Percentiles rank a stretch among this genome's conserved stretches.
phyloP scores from a whole-genome alignment of 257 asterid genomes.

The Henckelia pumila region DNA sequence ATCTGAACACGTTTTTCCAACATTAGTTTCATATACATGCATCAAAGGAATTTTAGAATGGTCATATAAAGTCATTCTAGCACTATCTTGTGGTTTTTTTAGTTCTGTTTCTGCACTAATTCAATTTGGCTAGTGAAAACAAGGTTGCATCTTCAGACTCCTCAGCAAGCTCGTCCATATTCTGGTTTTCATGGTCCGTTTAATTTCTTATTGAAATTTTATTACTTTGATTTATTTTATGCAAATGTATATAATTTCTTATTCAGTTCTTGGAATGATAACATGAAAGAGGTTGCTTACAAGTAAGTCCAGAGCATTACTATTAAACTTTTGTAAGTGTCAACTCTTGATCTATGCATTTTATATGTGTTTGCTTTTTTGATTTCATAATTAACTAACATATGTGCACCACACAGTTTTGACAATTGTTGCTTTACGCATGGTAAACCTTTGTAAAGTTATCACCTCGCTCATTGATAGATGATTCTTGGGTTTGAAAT shows the following conservation, averaged over 20 bases:
- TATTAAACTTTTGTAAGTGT: too few relatives aligned
- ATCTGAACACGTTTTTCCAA: too few relatives aligned
- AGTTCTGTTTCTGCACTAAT: conserved; percentile 83
- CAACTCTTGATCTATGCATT: too few relatives aligned
- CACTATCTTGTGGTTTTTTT: conserved; percentile 25
- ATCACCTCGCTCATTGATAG: too few relatives aligned
- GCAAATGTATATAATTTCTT: neutral
- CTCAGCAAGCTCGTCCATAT: conserved; percentile 67
- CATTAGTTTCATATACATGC: conserved; percentile 20
- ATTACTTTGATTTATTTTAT: conserved; percentile 15
- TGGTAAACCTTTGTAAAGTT: too few relatives aligned
- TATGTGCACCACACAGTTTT: too few relatives aligned
- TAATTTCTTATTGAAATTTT: conserved; percentile 21
- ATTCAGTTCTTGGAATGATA: conserved; percentile 21
- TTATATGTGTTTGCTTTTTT: too few relatives aligned
- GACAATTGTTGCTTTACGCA: too few relatives aligned
- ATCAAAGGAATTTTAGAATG: conserved; percentile 8
- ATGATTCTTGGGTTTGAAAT: too few relatives aligned
- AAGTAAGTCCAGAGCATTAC: too few relatives aligned
- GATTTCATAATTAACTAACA: too few relatives aligned
- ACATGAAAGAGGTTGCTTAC: too few relatives aligned
- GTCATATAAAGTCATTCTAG: neutral
- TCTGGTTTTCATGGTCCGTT: conserved; percentile 85
- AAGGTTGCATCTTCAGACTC: conserved; percentile 96
- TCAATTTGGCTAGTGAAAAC: conserved; percentile 98